Evolutionary conservation across 192 early-diverging fungal species (phyloP).

Genomic region (Umbelopsis sp.): DNA sequence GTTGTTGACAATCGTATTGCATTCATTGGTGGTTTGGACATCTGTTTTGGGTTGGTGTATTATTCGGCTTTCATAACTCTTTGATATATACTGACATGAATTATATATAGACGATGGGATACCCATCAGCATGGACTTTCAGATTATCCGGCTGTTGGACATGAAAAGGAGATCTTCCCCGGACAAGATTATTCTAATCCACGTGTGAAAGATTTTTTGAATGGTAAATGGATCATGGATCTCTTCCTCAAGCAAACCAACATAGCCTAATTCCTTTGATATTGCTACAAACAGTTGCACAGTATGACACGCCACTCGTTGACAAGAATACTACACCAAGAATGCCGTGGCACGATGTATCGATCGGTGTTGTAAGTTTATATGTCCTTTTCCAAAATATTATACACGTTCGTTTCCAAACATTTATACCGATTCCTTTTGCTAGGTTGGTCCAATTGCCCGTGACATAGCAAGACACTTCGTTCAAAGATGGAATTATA

Average conservation of each 20-base stretch:
- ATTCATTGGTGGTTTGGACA: slow-evolving; percentile 85
- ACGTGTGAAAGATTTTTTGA: slow-evolving; percentile 74
- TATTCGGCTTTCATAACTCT: slow-evolving; percentile 51
- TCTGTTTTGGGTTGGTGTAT: slow-evolving; percentile 72
- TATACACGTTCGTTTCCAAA: background rate
- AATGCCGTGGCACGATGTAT: slow-evolving; percentile 93
- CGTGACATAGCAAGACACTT: slow-evolving; percentile 87
- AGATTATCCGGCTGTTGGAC: slow-evolving; percentile 60
- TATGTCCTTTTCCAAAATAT: background rate
- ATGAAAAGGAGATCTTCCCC: slow-evolving; percentile 55
- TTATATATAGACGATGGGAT: slow-evolving; percentile 71
- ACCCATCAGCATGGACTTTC: slow-evolving; percentile 73
- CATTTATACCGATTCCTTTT: background rate
- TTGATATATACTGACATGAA: slow-evolving; percentile 58
- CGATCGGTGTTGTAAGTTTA: slow-evolving; percentile 62
- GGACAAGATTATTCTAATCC: slow-evolving; percentile 92
- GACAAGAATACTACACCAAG: slow-evolving; percentile 54
- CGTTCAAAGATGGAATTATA: slow-evolving; percentile 91
- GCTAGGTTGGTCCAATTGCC: slow-evolving; percentile 70
- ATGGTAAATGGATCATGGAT: slow-evolving; percentile 39
- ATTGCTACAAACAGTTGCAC: slow-evolving; percentile 15
- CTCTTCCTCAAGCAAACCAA: background rate
- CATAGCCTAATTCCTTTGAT: too few species aligned
- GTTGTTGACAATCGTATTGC: slow-evolving; percentile 79
- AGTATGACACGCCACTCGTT: slow-evolving; percentile 35